Evolutionary conservation across 129 eudicot genomes (phyloP), one percentile per base, ranked within the genome.

Genomic region (Scalesia atractyloides): DNA sequence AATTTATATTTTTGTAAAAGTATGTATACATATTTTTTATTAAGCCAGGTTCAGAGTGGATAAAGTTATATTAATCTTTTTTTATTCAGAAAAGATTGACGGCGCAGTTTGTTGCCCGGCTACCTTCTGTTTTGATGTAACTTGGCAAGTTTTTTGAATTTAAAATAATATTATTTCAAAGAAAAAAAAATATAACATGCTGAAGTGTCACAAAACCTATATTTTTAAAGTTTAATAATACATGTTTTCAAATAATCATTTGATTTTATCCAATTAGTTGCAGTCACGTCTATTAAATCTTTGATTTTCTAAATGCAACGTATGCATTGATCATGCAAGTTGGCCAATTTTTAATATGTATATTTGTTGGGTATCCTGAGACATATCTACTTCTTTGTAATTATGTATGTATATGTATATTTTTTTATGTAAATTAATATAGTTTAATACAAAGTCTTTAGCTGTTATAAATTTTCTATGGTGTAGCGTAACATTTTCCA

Each of bases 321-420:
- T 75, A 66, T 46, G 60, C 68, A 44, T 54, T 73, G 60, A 26
- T 54, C 80, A 66, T 75, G 73, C 73, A 75, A 75, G 73, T 75
- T 75, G 73, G 36, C 67, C 30, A 43, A 19, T 58, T 75, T 53
- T 65, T n/a, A 20, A 53, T 24, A 39, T 7, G 16, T 11, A 66
- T 54, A 66, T 61, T 24, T 75, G 73, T 75, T 75, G 80, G 67
- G 18, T 46, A 75, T 66, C 59, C 47, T 54, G 59, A 18, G 44
- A 24, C 80, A 66, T 43, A 33, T 9, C 17, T 9, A 43, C 47
- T 58, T 16, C 26, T 26, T 30, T 50, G 11, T 18, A n/a, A 30
- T 36, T 48, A 10, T 63, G 16, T 63, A 17, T 62, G 20, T 18
- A 17, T 53, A 16, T 52, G 18, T 18, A 8, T 53, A 10, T 18